Base-by-base conservation (phyloP, 2,329 filamentous ascomycete genomes). In the Hymenoscyphus albidus region DNA sequence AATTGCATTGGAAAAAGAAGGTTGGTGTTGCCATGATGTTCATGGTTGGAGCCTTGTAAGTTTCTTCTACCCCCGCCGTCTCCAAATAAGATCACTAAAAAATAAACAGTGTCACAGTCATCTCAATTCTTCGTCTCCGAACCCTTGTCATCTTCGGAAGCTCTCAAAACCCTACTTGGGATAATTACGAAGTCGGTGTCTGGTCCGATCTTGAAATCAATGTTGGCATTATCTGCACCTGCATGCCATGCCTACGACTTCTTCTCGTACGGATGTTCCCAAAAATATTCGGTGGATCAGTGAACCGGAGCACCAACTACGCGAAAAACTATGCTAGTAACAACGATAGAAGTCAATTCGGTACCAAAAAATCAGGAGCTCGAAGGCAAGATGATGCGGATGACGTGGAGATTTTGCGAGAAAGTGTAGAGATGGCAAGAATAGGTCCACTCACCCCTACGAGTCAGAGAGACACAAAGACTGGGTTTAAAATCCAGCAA, bases 11-110 rank as follows among this genome's bases (percentile, higher is more conserved):
- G 75, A 80, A 77, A 68, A 82, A 81, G 73, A 84, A 82, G 73
- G 48, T 80, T 18, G 77, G 80, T n/a, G 78, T 84, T 2, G 74
- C 75, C 6, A 65, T 82, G 64, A 83, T 85, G 81, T 84, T 85
- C 64, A 76, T 77, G 18, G 77, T 83, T 12, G 82, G 83, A 7
- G 73, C 77, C n/a, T 80, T 81, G 70, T 71, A 64, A 61, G 70
- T 65, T 38, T 35, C 27, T 35, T 39, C 14, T 18, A 35, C 35
- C 3, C 35, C 9, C 5, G 0, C 35, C 5, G 35, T 35, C 55
- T 70, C 31, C 55, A 12, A 18, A n/a, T 12, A 59, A n/a, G 57
- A 61, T 58, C 64, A 65, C 32, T 62, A 38, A 67, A 22, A n/a
- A 13, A 13, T 3, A 59, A 35, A n/a, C 51, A 73, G 71, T 35